phyloP scores from a whole-genome alignment of 2,329 filamentous ascomycete genomes.

The Cercospora brassicicola region DNA sequence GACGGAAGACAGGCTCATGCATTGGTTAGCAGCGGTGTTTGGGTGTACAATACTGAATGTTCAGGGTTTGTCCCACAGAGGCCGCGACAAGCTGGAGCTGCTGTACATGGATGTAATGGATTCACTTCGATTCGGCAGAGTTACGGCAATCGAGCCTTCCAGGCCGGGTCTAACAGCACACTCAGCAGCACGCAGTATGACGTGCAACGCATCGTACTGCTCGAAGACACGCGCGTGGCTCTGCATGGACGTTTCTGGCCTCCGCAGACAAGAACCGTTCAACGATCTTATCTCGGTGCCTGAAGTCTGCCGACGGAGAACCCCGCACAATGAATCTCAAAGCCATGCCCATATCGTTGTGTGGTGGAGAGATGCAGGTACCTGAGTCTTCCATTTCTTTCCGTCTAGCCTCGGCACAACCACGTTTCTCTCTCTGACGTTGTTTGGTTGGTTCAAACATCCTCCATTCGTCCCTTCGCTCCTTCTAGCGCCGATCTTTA shows the following conservation, averaged over 20 bases:
- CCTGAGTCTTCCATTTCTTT: not conserved
- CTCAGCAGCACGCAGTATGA: not conserved
- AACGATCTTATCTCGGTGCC: not conserved
- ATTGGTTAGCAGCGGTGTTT: conserved; percentile 3
- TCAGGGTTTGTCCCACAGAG: not conserved
- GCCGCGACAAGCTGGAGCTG: not conserved
- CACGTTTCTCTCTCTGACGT: not conserved
- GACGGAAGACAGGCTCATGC: not conserved
- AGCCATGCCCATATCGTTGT: not conserved
- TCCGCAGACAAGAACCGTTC: too few species aligned
- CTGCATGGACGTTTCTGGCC: not conserved
- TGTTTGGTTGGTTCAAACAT: not conserved
- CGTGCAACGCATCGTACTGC: not conserved
- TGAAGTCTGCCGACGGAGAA: not conserved
- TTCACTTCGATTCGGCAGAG: not conserved
- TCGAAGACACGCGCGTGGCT: not conserved
- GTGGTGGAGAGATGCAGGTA: not conserved
- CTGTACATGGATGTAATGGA: conserved; percentile 3
- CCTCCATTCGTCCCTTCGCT: not conserved
- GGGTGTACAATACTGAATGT: not conserved
- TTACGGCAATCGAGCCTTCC: not conserved
- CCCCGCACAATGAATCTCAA: not conserved
- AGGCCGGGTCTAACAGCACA: not conserved
- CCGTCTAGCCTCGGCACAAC: not conserved
- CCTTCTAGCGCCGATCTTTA: not conserved